A percentile compares a stretch with the other conserved stretches of the same genome.
Evolutionary conservation across 2,329 filamentous ascomycete species (phyloP).

Genomic region (Pyrenophora teres): DNA sequence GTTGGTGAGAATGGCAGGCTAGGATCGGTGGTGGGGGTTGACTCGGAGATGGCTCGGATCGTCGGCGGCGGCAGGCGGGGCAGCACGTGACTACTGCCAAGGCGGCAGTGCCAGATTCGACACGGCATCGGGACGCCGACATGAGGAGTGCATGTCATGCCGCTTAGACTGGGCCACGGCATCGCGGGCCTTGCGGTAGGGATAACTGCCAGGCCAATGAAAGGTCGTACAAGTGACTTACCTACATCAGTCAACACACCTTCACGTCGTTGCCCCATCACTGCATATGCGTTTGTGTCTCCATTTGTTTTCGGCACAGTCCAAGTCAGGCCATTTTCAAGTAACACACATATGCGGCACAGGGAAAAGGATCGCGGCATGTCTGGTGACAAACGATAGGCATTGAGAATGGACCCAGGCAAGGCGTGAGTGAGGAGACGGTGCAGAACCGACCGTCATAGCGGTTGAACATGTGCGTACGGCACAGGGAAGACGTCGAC

Average conservation of each 20-base stretch:
- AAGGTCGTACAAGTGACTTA: too few species aligned
- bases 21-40: neutral
- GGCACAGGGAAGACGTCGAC: neutral
- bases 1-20: neutral
- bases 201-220: too few species aligned
- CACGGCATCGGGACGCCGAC: neutral
- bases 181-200: neutral
- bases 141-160: neutral
- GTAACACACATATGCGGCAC: neutral
- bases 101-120: too few species aligned
- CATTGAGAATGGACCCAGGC: neutral
- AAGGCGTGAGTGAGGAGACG: too few species aligned
- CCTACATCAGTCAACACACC: constrained; percentile 2
- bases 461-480: neutral
- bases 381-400: constrained; percentile 1
- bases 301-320: neutral
- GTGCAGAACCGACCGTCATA: too few species aligned
- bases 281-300: neutral
- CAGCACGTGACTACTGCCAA: too few species aligned
- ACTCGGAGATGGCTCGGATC: neutral
- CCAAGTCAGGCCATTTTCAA: constrained; percentile 2
- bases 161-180: constrained; percentile 5
- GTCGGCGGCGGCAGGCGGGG: too few species aligned
- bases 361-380: neutral
- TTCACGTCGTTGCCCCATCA: neutral